Percentiles rank a stretch among this genome's conserved stretches.
phyloP scores from a whole-genome alignment of 2,329 filamentous ascomycete genomes.

The Hirsutella rhossiliensis region DNA sequence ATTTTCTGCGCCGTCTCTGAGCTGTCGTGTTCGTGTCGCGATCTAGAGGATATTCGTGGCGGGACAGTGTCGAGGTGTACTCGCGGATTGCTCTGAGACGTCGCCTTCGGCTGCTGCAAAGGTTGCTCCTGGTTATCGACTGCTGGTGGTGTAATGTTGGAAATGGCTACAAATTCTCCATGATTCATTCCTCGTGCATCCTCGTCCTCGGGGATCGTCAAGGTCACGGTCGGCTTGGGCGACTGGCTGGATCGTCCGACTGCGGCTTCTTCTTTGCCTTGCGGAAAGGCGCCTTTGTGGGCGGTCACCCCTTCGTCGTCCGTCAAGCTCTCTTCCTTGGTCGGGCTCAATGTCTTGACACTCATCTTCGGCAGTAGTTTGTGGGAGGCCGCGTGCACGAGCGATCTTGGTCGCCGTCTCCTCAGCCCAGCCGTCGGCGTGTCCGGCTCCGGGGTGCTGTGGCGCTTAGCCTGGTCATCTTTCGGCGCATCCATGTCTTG shows the following conservation, averaged over 20 bases:
- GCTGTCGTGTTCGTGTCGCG: background rate
- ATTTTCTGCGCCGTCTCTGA: constrained; percentile 1
- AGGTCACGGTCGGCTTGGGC: background rate
- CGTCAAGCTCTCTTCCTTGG: constrained; percentile 16
- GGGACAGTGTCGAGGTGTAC: constrained; percentile 7
- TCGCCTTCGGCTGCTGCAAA: background rate
- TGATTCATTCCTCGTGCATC: background rate
- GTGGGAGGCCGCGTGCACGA: constrained; percentile 10
- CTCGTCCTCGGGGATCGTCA: background rate
- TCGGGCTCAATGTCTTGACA: constrained; percentile 16
- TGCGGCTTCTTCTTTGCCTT: background rate
- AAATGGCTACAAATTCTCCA: too few species aligned
- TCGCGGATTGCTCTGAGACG: background rate
- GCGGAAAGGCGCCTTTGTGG: background rate
- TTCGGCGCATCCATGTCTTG: constrained; percentile 2
- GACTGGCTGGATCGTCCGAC: background rate
- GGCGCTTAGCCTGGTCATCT: constrained; percentile 6
- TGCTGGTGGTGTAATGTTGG: background rate
- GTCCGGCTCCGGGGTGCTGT: constrained; percentile 23
- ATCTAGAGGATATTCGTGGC: constrained; percentile 8
- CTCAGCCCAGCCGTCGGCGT: constrained; percentile 17
- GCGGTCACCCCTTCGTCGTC: constrained; percentile 3
- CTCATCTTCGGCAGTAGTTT: constrained; percentile 11
- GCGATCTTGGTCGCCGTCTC: constrained; percentile 10
- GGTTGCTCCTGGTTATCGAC: background rate